phyloP scores from a whole-genome alignment of 371 early-diverging fungal species.

The Saksenaea oblongispora region DNA sequence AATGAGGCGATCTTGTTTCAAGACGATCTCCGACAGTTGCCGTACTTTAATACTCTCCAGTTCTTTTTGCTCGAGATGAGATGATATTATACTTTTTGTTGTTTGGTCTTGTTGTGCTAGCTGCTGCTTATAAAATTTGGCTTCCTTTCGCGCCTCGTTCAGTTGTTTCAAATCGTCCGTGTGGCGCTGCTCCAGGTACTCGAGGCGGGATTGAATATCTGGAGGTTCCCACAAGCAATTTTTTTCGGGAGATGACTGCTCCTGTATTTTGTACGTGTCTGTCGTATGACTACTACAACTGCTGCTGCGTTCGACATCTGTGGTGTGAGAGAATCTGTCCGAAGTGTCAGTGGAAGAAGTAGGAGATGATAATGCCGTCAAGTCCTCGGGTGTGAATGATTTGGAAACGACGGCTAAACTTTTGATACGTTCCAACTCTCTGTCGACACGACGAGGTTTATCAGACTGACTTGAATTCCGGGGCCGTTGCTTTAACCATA shows the following conservation, averaged over 20 bases:
- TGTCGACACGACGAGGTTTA: constrained; percentile 30
- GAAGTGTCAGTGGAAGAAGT: constrained; percentile 19
- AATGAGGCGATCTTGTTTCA: constrained; percentile 37
- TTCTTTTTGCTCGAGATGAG: constrained; percentile 23
- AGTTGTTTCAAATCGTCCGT: neutral
- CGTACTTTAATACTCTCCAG: constrained; percentile 14
- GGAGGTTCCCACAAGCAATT: neutral
- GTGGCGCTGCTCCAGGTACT: constrained; percentile 8
- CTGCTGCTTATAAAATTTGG: constrained; percentile 4
- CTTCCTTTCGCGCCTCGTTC: constrained; percentile 1
- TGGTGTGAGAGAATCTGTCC: constrained; percentile 1
- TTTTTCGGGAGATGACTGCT: constrained; percentile 3
- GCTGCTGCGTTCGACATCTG: neutral
- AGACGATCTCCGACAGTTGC: constrained; percentile 26
- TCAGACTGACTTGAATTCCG: neutral
- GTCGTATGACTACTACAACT: neutral
- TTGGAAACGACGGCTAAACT: constrained; percentile 45
- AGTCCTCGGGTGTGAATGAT: constrained; percentile 22
- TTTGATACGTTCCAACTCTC: constrained; percentile 44
- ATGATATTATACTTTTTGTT: constrained; percentile 8
- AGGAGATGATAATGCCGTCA: neutral
- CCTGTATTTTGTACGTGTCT: neutral
- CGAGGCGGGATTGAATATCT: constrained; percentile 6
- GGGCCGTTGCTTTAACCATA: neutral
- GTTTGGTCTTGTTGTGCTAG: constrained; percentile 21